These are phyloP conservation scores for Pascua sp. DNA, from an alignment of 1,284 basidiomycete genomes.

Conservation along the genomic window DNA sequence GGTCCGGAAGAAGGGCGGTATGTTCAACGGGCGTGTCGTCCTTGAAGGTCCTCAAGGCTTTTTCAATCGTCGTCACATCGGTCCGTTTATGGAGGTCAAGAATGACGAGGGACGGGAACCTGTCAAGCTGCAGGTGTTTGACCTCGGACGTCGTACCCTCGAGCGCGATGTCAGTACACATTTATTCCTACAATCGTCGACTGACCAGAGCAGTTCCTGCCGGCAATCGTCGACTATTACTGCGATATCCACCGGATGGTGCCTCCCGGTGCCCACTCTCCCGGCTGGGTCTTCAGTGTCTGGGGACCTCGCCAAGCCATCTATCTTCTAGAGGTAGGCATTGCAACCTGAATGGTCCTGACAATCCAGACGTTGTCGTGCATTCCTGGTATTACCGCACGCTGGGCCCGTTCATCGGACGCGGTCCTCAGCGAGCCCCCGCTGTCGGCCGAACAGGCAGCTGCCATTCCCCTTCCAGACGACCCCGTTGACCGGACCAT, in stretches of 20 bases:
- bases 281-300: constrained; percentile 25
- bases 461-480: not conserved
- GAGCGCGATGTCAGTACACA: constrained; percentile 28
- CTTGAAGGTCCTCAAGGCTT: not conserved
- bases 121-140: not conserved
- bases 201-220: constrained; percentile 25
- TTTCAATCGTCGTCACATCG: not conserved
- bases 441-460: too few relatives aligned
- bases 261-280: constrained; percentile 11
- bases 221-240: constrained; percentile 27
- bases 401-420: not conserved
- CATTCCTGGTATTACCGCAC: constrained; percentile 25
- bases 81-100: not conserved
- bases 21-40: not conserved
- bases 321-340: constrained; percentile 8
- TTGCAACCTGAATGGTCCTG: not conserved
- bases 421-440: not conserved
- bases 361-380: constrained; percentile 19
- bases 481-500: not conserved
- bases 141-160: constrained; percentile 16
- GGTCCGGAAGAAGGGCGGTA: not conserved
- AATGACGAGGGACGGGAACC: not conserved
- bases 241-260: constrained; percentile 26
- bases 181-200: constrained; percentile 4
- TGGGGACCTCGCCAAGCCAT: constrained; percentile 10